Base-by-base conservation (phyloP, 83 land plant species). In the Diphasiastrum complanatum region DNA sequence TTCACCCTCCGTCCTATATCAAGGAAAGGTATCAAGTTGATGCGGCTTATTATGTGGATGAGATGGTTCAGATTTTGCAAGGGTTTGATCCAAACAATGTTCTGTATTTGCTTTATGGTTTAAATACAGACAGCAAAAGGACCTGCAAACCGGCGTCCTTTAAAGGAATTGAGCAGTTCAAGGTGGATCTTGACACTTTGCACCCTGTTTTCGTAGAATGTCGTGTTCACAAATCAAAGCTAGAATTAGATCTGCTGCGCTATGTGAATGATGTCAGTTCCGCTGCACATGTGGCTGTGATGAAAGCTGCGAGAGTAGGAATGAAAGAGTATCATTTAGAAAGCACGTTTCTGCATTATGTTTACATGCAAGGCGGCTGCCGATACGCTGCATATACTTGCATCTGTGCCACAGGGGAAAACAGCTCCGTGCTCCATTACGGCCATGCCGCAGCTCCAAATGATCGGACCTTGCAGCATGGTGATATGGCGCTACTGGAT, bases 371-470 rank as follows among this genome's bases (percentile, higher is more conserved):
- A 67, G 97, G 95, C 45, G 95, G 95, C 36, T 92, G 97, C 66
- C 79, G 97, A 63, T 81, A 85, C 58, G 81, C 83, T 58, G 85
- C 97, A 19, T 92, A 92, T 59, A 87, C 97, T 33, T 92, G 97
- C 52, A 85, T 92, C 31, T 92, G 97, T 81, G 97, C 95, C 33
- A 87, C 90, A 14, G 95, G 95, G 35, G 75, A 73, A 43, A 92
- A 92, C 61, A 85, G 96, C 76, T 58, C 97, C 49, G 79, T 83
- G 45, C 81, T 91, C 29, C 97, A 91, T 51, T 91, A 91, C 79
- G 97, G 97, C 26, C 97, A 91, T 85, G 97, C 95, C 35, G 89
- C 89, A 29, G 97, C 97, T 65, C 97, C 97, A 65, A 91, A 91
- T 74, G 95, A 91, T 43, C 70, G 77, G 96, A 83, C 74, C 16